These are phyloP conservation scores for Ustilago tritici DNA, from an alignment of 1,284 basidiomycete genomes.

Conservation along the genomic window DNA sequence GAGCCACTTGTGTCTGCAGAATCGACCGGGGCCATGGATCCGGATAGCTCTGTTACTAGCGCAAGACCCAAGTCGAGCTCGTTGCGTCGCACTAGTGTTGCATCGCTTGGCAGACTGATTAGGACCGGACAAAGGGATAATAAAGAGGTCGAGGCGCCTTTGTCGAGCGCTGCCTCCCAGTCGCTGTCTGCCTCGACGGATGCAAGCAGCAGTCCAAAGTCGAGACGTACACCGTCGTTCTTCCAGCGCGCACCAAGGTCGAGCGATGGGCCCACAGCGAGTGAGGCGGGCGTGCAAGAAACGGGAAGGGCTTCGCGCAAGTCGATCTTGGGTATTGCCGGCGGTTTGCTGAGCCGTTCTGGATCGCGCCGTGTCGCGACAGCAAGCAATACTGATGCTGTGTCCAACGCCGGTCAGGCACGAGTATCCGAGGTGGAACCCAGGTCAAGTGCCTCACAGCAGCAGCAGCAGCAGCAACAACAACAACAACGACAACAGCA, in stretches of 20 bases:
- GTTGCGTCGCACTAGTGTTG: constrained; percentile 37
- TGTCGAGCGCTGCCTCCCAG: constrained; percentile 21
- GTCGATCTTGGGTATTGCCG: constrained; percentile 58
- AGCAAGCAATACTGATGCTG: constrained; percentile 9
- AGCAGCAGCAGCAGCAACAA: constrained; percentile 1
- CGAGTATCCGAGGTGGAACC: background rate
- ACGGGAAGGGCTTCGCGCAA: constrained; percentile 59
- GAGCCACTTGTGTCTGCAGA: constrained; percentile 6
- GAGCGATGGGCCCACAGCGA: constrained; percentile 25
- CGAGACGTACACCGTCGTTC: constrained; percentile 53
- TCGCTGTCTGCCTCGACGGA: constrained; percentile 20
- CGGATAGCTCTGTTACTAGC: background rate
- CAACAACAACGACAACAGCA: constrained; percentile 7
- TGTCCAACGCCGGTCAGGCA: background rate
- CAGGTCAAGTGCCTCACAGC: constrained; percentile 7
- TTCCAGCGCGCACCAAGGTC: constrained; percentile 49
- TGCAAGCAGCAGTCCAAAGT: constrained; percentile 43
- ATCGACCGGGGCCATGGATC: constrained; percentile 2
- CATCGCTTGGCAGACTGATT: constrained; percentile 36
- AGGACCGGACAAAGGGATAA: constrained; percentile 37
- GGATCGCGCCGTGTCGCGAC: constrained; percentile 28
- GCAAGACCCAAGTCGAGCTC: constrained; percentile 28
- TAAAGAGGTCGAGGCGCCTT: constrained; percentile 22
- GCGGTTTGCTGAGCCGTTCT: constrained; percentile 44
- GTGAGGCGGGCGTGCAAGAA: constrained; percentile 26